phyloP scores from a whole-genome alignment of 495 filamentous ascomycete genomes.

The Parmelia sp. region DNA sequence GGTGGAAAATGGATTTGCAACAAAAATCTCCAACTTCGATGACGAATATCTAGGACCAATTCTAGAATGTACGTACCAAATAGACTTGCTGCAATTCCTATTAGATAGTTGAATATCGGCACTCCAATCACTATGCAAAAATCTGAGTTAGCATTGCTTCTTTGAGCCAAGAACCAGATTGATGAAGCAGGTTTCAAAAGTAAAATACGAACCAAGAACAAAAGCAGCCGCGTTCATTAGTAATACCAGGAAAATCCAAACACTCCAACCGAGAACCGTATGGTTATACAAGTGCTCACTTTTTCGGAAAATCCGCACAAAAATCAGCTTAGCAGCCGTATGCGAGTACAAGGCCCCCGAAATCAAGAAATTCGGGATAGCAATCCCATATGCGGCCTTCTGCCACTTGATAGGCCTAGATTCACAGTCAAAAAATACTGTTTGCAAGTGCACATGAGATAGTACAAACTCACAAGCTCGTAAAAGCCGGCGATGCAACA shows the following conservation, averaged over 20 bases:
- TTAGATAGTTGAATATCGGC: slow-evolving; percentile 49
- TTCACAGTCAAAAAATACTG: no score
- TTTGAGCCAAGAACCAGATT: no score
- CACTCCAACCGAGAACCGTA: slow-evolving; percentile 44
- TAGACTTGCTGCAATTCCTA: slow-evolving; percentile 40
- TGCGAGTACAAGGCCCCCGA: slow-evolving; percentile 49
- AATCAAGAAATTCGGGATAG: slow-evolving; percentile 37
- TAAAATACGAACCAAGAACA: no score
- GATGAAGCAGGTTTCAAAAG: no score
- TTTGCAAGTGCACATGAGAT: no score
- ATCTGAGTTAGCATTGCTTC: no score
- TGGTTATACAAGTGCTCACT: slow-evolving; percentile 44
- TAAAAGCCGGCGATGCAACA: slow-evolving; percentile 46
- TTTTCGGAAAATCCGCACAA: slow-evolving; percentile 41
- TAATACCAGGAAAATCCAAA: slow-evolving; percentile 42
- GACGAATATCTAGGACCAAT: no score
- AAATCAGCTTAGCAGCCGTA: slow-evolving; percentile 47
- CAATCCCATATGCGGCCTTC: slow-evolving; percentile 42
- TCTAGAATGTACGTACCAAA: no score
- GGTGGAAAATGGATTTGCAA: no score
- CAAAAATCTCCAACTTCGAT: no score
- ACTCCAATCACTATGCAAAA: slow-evolving; percentile 46
- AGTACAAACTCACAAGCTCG: no score
- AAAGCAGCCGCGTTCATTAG: slow-evolving; percentile 43
- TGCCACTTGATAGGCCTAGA: slow-evolving; percentile 37